Conservation (phyloP, 805 yeast species). For the Kodamaea hsintzibuensis region DNA sequence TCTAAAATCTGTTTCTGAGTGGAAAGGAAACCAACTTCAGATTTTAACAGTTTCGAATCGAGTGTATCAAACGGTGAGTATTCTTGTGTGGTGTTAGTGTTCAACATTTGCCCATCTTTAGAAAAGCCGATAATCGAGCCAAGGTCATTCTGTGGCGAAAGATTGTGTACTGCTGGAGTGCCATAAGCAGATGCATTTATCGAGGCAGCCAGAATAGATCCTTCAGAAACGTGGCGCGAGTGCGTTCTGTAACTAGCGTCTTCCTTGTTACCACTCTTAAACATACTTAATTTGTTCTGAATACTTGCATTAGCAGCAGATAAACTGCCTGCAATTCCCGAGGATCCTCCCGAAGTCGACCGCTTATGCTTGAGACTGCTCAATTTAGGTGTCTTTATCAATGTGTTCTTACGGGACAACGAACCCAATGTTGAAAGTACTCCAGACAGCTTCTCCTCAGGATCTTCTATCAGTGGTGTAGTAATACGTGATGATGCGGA, state of each 20-base stretch:
- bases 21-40: constrained; percentile 1
- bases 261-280: constrained; percentile 28
- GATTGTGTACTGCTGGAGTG: constrained; percentile 47
- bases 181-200: constrained; percentile 29
- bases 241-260: constrained; percentile 25
- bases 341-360: constrained; percentile 37
- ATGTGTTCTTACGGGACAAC: constrained; percentile 28
- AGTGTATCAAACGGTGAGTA: constrained; percentile 5
- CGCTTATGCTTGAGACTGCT: constrained; percentile 41
- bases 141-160: constrained; percentile 3
- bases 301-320: constrained; percentile 17
- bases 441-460: constrained; percentile 1
- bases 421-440: constrained; percentile 4
- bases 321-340: not conserved
- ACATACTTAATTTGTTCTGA: constrained; percentile 32
- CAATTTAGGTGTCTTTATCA: constrained; percentile 32
- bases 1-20: constrained; percentile 1
- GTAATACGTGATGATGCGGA: constrained; percentile 1
- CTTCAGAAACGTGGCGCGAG: constrained; percentile 41
- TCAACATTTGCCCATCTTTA: constrained; percentile 7
- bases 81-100: not conserved
- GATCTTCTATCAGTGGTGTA: constrained; percentile 34
- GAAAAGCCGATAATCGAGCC: constrained; percentile 5
- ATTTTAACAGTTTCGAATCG: constrained; percentile 5
- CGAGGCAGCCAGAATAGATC: constrained; percentile 25